Base-by-base conservation (phyloP, 257 asterid species). In the Linaria vulgaris region DNA sequence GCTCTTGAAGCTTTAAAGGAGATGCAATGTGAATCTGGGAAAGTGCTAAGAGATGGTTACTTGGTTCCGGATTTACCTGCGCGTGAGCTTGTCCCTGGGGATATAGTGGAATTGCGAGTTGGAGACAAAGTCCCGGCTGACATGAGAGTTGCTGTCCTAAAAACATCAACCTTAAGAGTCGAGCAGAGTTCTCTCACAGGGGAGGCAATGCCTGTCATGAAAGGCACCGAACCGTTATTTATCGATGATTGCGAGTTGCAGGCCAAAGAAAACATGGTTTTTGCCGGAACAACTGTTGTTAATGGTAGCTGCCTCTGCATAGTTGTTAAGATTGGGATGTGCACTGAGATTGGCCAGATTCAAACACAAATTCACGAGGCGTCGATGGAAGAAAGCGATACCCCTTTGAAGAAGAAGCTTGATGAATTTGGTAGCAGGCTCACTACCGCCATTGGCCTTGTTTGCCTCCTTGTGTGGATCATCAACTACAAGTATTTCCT, bases 51-150 rank as follows among this genome's bases (percentile, higher is more conserved):
- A 61, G 86, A 83, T 61, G 95, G 91, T 34, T 72, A 80, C 54
- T 54, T 77, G 46, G 75, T 72, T 27, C 88, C 82, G 2, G 83
- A 76, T 69, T 55, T 83, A 37, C 95, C 88, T 1, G 85, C 91
- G 6, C 68, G 78, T 34, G 91, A 86, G 72, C 86, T 86, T 69
- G 95, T 86, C 50, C 95, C 90, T 0, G 95, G 95, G 20, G 95
- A 86, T 76, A 75, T 86, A 19, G 91, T 86, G 50, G 88, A 86
- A 51, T 58, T 83, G 62, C 77, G 88, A n/a, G 91, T 74, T 16
- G 91, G 95, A 19, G 95, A 86, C 64, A 86, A 78, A 67, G 83
- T 76, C 16, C 91, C 91, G 0, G 86, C 91, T n/a, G 95, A 86
- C 51, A 81, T 83, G 88, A 78, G 95, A 37, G 82, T 86, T 12